Evolutionary conservation across 2,329 filamentous ascomycete genomes (phyloP), one percentile per base, ranked within the genome.

Genomic region (Diaporthe destruens): DNA sequence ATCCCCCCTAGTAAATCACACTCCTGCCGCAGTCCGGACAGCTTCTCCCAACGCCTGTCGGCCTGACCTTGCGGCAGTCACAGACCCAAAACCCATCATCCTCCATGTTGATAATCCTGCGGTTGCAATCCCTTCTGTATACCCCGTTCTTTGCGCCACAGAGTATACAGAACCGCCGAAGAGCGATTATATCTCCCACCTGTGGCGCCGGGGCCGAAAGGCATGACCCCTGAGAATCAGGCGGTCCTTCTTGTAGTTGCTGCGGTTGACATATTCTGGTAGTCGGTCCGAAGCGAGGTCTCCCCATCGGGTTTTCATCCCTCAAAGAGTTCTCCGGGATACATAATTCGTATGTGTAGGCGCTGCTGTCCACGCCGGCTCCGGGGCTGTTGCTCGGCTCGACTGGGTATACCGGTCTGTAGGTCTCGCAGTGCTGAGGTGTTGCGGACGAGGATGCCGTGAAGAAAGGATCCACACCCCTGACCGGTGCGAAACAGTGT

Each of bases 91-190:
- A 72, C 2, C 65, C 65, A 42, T 74, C 47, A 7, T 44, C 32
- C 1, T 12, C 36, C 36, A 67, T 74, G 57, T 65, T 74, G 70
- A 74, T 70, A 23, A 74, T 70, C 57, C 66, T 74, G 34, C 72
- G 72, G 47, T 74, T 74, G 65, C 66, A 69, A 6, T 74, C 70
- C 32, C 72, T 70, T 32, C 65, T 74, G 44, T 74, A 74, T 29
- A 56, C 66, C 1, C 49, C 70, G 16, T 69, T 69, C 11, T 59
- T 74, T 3, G 72, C 56, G 1, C 72, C 72, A 29, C 72, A 74
- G 12, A 39, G 70, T 9, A 74, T 74, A 8, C 72, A 74, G 39
- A 74, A 65, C 12, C 72, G 70, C 5, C 72, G 70, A 18, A 74
- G 59, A 20, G 72, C 44, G 1, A 74, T 47, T 4, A 74, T 49